These are phyloP conservation scores for Bipolaris sorokiniana DNA, from an alignment of 2,329 filamentous ascomycete genomes.

Conservation along the genomic window DNA sequence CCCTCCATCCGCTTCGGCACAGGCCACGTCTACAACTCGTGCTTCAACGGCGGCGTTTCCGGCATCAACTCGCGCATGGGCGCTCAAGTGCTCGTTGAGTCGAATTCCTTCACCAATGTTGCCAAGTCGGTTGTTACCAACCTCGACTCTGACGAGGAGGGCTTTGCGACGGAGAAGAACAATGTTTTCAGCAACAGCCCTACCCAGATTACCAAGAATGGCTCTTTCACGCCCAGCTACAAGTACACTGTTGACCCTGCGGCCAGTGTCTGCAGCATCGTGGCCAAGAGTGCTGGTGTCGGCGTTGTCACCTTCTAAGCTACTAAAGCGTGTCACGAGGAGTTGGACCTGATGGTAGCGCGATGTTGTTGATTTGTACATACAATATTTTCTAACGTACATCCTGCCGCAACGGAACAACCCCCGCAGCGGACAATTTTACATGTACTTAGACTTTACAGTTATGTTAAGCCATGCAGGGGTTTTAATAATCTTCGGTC, in stretches of 20 bases:
- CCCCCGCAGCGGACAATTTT: no score
- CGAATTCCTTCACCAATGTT: conserved; percentile 62
- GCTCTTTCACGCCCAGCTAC: conserved; percentile 61
- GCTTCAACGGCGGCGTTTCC: conserved; percentile 46
- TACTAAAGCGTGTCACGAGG: neutral
- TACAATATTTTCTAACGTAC: conserved; percentile 25
- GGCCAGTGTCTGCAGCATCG: conserved; percentile 34
- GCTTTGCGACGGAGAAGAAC: conserved; percentile 55
- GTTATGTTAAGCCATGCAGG: no score
- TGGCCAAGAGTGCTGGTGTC: conserved; percentile 39
- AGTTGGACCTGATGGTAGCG: neutral
- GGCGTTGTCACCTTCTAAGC: conserved; percentile 41
- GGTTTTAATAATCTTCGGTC: no score
- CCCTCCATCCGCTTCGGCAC: conserved; percentile 71
- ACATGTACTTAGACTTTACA: no score
- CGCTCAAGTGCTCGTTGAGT: conserved; percentile 54
- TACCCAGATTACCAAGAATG: conserved; percentile 56
- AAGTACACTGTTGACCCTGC: conserved; percentile 52
- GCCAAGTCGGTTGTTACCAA: conserved; percentile 63
- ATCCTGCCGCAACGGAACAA: no score
- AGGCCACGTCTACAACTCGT: conserved; percentile 65
- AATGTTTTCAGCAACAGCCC: conserved; percentile 52
- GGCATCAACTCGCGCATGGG: conserved; percentile 54
- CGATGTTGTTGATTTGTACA: conserved; percentile 22
- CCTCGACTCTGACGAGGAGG: conserved; percentile 62